Evolutionary conservation across 1,284 basidiomycete genomes (phyloP), one percentile per base, ranked within the genome.

Genomic region (Malassezia furfur): DNA sequence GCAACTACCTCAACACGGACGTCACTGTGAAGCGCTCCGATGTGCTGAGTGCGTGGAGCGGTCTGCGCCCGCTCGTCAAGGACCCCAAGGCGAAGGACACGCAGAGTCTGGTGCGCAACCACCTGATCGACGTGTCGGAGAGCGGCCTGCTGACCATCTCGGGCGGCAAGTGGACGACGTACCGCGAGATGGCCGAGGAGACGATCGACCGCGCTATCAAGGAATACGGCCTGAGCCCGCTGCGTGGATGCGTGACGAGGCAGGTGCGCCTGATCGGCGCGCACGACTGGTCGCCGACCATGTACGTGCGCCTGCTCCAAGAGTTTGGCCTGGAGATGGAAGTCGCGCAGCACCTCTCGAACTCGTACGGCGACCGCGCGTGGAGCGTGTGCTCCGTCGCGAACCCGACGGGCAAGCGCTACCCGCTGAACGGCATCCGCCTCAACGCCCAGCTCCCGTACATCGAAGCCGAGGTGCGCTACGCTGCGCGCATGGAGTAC

Each of bases 111-210:
- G 93, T 98, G 37, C 80, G 93, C 68, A 96, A 87, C 77, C 93
- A 96, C 78, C 84, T 98, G 82, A 88, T 96, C 69, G 83, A 91
- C 76, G 83, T 91, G 38, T 83, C 82, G 50, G 80, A 82, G 31
- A 84, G 83, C 61, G 91, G 91, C 19, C 78, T 98, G 63, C 77
- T 98, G 58, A 96, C 91, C 17, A 93, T 96, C 67, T 90, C 90
- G 7, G 93, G 93, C 44, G 93, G 93, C 5, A 98, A 96, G 77
- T 98, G 93, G 93, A 98, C 93, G 50, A 96, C 93, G 30, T 98
- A 96, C 76, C 67, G 72, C 31, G 86, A 86, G 49, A 96, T 96
- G 93, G 90, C 93, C 31, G 83, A 91, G 78, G 90, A 98, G 79
- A 88, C 90, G 0, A 86, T 96, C 45, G 88, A 96, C 77, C 80